Percentiles rank a stretch among this genome's conserved stretches.
These are phyloP conservation scores for Leccinum obscurum DNA, from an alignment of 768 basidiomycete genomes.

Conservation along the genomic window DNA sequence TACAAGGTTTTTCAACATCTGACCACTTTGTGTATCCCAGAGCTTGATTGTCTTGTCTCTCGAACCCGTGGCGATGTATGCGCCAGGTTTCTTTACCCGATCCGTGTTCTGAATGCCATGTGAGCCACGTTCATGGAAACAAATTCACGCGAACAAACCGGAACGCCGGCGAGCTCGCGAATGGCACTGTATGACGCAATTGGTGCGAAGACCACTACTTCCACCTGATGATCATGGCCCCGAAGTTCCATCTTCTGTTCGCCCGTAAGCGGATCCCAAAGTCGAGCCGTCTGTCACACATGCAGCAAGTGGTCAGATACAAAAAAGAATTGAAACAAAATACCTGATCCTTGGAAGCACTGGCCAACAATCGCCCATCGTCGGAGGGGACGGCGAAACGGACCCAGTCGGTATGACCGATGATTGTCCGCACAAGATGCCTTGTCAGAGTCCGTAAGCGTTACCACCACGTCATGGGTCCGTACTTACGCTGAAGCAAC, in stretches of 20 bases:
- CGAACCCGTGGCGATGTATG: constrained; percentile 78
- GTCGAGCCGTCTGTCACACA: constrained; percentile 60
- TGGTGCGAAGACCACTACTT: constrained; percentile 81
- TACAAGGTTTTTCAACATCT: constrained; percentile 75
- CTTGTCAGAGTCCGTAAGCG: constrained; percentile 37
- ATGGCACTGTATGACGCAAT: constrained; percentile 72
- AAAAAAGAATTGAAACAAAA: constrained; percentile 19
- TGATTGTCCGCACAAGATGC: constrained; percentile 73
- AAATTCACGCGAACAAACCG: constrained; percentile 43
- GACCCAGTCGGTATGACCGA: constrained; percentile 85
- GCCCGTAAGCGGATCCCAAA: constrained; percentile 73
- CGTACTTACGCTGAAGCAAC: constrained; percentile 75
- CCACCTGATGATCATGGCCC: constrained; percentile 87
- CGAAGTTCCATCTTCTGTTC: constrained; percentile 81
- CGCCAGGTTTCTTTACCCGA: constrained; percentile 46
- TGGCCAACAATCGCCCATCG: constrained; percentile 75
- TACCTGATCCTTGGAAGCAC: constrained; percentile 88
- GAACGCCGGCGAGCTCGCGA: constrained; percentile 71
- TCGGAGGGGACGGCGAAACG: constrained; percentile 62
- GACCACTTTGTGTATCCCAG: constrained; percentile 86
- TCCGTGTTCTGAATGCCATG: constrained; percentile 46
- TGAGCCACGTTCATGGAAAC: constrained; percentile 5
- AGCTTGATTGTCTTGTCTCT: constrained; percentile 91
- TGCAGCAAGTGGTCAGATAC: not conserved
- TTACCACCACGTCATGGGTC: constrained; percentile 1